Evolutionary conservation across 768 basidiomycete species (phyloP).

Genomic region (Calocybe cyanea): DNA sequence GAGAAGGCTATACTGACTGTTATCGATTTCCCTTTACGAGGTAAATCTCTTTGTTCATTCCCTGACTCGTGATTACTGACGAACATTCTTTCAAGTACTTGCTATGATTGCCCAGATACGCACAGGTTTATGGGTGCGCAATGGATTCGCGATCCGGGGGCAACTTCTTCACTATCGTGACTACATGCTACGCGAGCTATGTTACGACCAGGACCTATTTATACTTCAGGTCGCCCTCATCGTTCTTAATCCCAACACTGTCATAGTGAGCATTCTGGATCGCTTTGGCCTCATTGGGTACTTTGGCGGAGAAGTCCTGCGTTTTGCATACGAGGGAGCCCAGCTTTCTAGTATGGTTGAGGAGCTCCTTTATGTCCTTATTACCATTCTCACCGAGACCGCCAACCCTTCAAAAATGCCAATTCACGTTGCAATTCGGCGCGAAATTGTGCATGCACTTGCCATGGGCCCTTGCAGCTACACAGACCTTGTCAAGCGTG

Average conservation of each 20-base stretch:
- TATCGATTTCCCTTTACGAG: slow-evolving; percentile 86
- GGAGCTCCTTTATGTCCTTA: slow-evolving; percentile 84
- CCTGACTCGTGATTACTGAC: background rate
- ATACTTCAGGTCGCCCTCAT: slow-evolving; percentile 78
- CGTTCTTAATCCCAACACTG: slow-evolving; percentile 70
- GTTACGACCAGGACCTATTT: slow-evolving; percentile 92
- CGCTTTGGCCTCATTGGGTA: slow-evolving; percentile 81
- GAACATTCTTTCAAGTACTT: slow-evolving; percentile 48
- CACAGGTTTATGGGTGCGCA: slow-evolving; percentile 95
- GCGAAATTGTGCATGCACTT: slow-evolving; percentile 89
- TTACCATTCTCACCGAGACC: slow-evolving; percentile 82
- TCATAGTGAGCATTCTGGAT: slow-evolving; percentile 85
- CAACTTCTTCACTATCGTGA: slow-evolving; percentile 96
- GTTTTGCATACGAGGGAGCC: slow-evolving; percentile 59
- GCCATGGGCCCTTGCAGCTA: slow-evolving; percentile 85
- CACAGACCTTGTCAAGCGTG: slow-evolving; percentile 86
- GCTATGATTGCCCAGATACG: slow-evolving; percentile 94
- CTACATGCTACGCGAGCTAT: slow-evolving; percentile 91
- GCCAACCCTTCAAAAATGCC: slow-evolving; percentile 69
- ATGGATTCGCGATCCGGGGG: slow-evolving; percentile 92
- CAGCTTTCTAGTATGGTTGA: slow-evolving; percentile 87
- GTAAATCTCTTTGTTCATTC: slow-evolving; percentile 33
- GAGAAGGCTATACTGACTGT: slow-evolving; percentile 70
- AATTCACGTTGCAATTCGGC: slow-evolving; percentile 58
- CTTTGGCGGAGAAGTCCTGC: slow-evolving; percentile 66